A percentile compares a stretch with the other conserved stretches of the same genome.
These are phyloP conservation scores for Fusarium albidum DNA, from an alignment of 2,329 filamentous ascomycete species.

Conservation along the genomic window DNA sequence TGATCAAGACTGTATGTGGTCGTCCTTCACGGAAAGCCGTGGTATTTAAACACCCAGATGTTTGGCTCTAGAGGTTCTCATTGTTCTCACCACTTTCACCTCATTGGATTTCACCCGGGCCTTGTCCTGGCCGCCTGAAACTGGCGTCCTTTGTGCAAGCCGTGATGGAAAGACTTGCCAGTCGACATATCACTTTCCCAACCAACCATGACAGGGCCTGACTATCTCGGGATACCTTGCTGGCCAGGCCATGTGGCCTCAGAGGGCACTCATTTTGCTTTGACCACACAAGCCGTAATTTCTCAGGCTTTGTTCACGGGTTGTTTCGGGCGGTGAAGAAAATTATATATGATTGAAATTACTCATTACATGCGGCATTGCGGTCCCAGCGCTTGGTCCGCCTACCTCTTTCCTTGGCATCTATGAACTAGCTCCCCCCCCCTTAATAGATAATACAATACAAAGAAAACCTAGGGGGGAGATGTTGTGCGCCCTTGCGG, in stretches of 20 bases:
- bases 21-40: background rate
- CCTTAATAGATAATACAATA: slow-evolving; percentile 11
- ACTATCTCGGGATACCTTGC: background rate
- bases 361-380: slow-evolving; percentile 40
- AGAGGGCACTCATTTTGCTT: background rate
- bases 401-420: slow-evolving; percentile 31
- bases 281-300: background rate
- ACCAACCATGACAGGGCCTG: background rate
- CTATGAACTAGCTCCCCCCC: slow-evolving; percentile 29
- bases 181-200: slow-evolving; percentile 22
- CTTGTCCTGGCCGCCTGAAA: background rate
- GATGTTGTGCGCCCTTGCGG: slow-evolving; percentile 1
- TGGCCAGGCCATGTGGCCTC: background rate
- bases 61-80: background rate
- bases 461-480: slow-evolving; percentile 14
- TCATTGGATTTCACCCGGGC: too few relatives aligned
- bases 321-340: background rate
- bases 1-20: too few relatives aligned
- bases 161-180: slow-evolving; percentile 1
- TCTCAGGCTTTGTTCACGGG: slow-evolving; percentile 12
- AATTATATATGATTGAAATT: slow-evolving; percentile 25
- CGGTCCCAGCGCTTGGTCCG: slow-evolving; percentile 53
- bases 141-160: background rate
- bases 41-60: slow-evolving; percentile 16
- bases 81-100: slow-evolving; percentile 11